Evolutionary conservation across 306 rosid genomes (phyloP), one percentile per base, ranked within the genome.

Genomic region (Ormosia emarginata): DNA sequence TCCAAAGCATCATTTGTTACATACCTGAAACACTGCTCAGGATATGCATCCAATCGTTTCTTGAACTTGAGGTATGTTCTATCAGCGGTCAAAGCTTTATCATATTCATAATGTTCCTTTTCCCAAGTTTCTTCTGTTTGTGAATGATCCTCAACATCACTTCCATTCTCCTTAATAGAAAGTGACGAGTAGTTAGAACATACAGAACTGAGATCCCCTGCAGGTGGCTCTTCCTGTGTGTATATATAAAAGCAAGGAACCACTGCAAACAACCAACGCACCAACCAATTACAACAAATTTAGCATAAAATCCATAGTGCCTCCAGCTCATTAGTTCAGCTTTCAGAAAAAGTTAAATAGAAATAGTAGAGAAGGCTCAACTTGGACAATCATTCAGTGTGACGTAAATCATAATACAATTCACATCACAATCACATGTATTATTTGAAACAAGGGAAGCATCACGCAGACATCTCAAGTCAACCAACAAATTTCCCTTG

Each of bases 11-110:
- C 29, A 56, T 39, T 68, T 52, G 68, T 4, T 67, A 33, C 67
- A 40, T 82, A 93, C 98, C 98, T 91, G 81, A 93, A 91, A 88
- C 99, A 95, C 82, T 95, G 99, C 59, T 93, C 90, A 39, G 97
- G 98, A 74, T 47, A 68, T 1, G 93, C 95, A 87, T 91, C 95
- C 88, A 95, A 43, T 66, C 90, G 91, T 80, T 93, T 93, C 89
- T 89, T 91, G 86, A 95, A 95, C 91, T 95, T 93, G 61, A 95
- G 92, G 91, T 90, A 95, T 49, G 89, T 88, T 81, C 99, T 88
- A 82, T 93, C 97, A 49, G 92, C 97, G 43, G 86, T 85, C 90
- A 93, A 85, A 53, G 98, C 94, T 89, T 86, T 89, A 85, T 93
- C 99, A 87, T 95, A 89, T 80, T 91, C 98, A 82, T 91, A 93